These are phyloP conservation scores for Beauveria sp. DNA, from an alignment of 2,329 filamentous ascomycete species.

Conservation along the genomic window DNA sequence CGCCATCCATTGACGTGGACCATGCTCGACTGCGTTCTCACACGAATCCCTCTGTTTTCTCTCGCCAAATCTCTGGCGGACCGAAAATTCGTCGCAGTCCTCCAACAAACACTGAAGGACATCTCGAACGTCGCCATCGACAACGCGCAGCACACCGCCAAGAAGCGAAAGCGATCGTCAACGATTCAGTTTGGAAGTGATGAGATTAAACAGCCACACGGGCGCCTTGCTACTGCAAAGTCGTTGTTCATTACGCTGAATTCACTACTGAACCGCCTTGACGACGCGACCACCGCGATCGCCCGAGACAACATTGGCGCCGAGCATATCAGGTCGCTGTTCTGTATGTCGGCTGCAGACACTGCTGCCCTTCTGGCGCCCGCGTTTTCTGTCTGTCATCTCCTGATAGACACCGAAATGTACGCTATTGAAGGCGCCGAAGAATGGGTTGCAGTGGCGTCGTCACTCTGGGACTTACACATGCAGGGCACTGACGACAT, in stretches of 20 bases:
- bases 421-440: constrained; percentile 31
- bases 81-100: constrained; percentile 56
- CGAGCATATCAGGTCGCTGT: constrained; percentile 51
- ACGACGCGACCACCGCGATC: constrained; percentile 24
- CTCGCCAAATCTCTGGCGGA: constrained; percentile 66
- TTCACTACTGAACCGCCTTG: constrained; percentile 39
- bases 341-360: constrained; percentile 42
- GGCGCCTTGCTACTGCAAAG: constrained; percentile 40
- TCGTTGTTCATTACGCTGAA: constrained; percentile 40
- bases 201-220: constrained; percentile 30
- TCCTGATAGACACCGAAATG: constrained; percentile 25
- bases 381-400: constrained; percentile 37
- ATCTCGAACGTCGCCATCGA: constrained; percentile 29
- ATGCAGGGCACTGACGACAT: constrained; percentile 41
- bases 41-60: constrained; percentile 59
- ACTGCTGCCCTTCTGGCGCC: constrained; percentile 37
- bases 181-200: constrained; percentile 31
- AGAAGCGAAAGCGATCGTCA: constrained; percentile 41
- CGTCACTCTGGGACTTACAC: constrained; percentile 46
- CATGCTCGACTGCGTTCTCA: constrained; percentile 53
- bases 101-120: constrained; percentile 61
- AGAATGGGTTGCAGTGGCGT: constrained; percentile 40
- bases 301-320: constrained; percentile 44
- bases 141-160: constrained; percentile 18
- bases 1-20: constrained; percentile 53